Base-by-base conservation (phyloP, 2,329 filamentous ascomycete species). In the Penicillium palitans region DNA sequence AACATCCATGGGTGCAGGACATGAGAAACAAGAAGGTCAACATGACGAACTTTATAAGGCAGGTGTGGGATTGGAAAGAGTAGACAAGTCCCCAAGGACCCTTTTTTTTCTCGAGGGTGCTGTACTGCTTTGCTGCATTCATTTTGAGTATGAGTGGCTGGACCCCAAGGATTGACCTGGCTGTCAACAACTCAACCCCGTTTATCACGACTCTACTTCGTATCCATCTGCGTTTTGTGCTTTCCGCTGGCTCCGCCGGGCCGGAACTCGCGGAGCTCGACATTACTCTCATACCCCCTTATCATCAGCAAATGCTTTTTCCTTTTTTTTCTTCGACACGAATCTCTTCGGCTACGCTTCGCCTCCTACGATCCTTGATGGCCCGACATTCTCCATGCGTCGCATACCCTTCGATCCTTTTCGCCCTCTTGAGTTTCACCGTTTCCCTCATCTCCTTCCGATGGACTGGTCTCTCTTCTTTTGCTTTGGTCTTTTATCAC, bases 1-100 rank as follows among this genome's bases (percentile, higher is more conserved):
- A 99, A 73, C 95, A 99, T 78, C 95, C 95, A 2, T 99, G 95
- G 95, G 96, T 99, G 88, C 81, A 91, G 42, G 95, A 99, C 71
- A 98, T 98, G 91, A 89, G 89, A 70, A 83, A 86, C 55, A 98
- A 97, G 82, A 91, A 95, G 67, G 95, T 99, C 74, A 98, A 98
- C 77, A 98, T 99, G 93, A 87, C 87, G 65, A 90, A 92, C 70
- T 99, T 97, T 77, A 84, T 99, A 59, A 87, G 88, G 61, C 92
- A 95, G 68, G 95, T 99, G 44, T 99, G 95, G 95, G 95, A 93
- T 59, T 99, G 95, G 95, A 88, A 95, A 64, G 87, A 91, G 62
- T 87, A 70, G 62, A 68, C 33, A 45, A 33, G 37, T 42, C 31
- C 19, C n/a, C 25, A 40, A n/a, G 21, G 40, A 52, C 42, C 46